Evolutionary conservation across 495 filamentous ascomycete genomes (phyloP), one percentile per base, ranked within the genome.

Genomic region (Recurvomyces mirabilis): DNA sequence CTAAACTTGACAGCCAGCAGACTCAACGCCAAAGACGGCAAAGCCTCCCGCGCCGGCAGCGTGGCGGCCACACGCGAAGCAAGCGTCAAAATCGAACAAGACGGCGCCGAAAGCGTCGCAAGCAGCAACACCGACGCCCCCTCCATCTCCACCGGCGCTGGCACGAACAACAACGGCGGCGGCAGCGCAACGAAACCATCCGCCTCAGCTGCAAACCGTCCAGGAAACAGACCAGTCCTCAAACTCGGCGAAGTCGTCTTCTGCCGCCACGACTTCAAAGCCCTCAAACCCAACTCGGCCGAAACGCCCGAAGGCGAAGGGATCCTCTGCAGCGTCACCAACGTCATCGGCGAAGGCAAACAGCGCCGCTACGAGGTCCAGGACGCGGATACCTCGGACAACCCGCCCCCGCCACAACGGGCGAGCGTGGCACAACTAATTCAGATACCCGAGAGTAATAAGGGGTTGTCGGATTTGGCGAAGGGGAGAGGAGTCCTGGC

Each of bases 341-440:
- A 72, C 29, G 81, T 96, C 14, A 71, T 79, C 40, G 89, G 85
- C 9, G 86, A 94, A 41, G 89, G 87, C 33, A 81, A 82, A 48
- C 84, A 87, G 54, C 82, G 87, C 53, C 69, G 73, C 47, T 98
- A 95, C 66, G 85, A 89, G 60, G 88, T 99, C 18, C 83, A 93
- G 60, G 93, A 99, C 57, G 79, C 84, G 3, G 89, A 94, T 58
- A 87, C 94, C 50, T 74, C 87, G 36, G 28, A 28, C 19, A 80
- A 77, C 29, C 78, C 75, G 13, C 52, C 57, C 23, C 42, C 43
- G 11, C 63, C 64, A 21, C 93, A 84, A 56, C 79, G 78, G 28
- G 87, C 87, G 0, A 79, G 76, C 12, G 87, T 87, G 1, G 73
- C 72, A 46, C 81, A 77, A 44, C 75, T 96, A 63, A 88, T 95